Evolutionary conservation across 305 asterid species (phyloP).

Genomic region (Fraxinus ornus): DNA sequence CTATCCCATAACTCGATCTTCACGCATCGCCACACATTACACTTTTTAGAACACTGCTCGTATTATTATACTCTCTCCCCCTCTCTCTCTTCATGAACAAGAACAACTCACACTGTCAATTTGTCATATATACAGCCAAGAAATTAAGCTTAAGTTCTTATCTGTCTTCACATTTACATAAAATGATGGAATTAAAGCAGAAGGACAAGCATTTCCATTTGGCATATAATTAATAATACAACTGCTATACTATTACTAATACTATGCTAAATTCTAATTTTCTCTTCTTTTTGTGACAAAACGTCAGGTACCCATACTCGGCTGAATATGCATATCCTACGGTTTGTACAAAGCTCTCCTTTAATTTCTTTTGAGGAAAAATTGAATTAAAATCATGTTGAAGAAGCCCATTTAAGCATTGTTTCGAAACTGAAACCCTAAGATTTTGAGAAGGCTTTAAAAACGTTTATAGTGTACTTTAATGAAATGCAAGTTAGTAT

Average conservation of each 20-base stretch:
- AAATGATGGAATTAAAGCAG: background rate
- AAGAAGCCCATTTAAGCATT: background rate
- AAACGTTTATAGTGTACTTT: background rate
- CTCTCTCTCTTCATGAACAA: background rate
- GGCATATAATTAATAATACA: background rate
- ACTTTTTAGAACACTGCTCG: background rate
- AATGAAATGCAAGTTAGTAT: background rate
- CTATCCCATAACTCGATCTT: too few species aligned
- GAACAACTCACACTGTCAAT: background rate
- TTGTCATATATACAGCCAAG: background rate
- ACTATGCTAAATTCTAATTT: background rate
- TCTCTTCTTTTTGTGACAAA: conserved; percentile 22
- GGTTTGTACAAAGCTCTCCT: conserved; percentile 47
- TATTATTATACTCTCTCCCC: background rate
- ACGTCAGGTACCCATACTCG: conserved; percentile 85
- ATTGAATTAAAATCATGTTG: background rate
- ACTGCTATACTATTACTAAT: background rate
- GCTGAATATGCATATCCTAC: conserved; percentile 88
- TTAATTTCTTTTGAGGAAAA: background rate
- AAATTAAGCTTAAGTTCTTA: background rate
- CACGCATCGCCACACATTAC: background rate
- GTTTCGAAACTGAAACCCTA: background rate
- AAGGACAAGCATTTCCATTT: background rate
- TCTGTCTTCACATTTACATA: background rate
- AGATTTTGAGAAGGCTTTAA: background rate